Evolutionary conservation across 352 stramenopile genomes (phyloP).

Genomic region (Globisporangium uncinulatum): DNA sequence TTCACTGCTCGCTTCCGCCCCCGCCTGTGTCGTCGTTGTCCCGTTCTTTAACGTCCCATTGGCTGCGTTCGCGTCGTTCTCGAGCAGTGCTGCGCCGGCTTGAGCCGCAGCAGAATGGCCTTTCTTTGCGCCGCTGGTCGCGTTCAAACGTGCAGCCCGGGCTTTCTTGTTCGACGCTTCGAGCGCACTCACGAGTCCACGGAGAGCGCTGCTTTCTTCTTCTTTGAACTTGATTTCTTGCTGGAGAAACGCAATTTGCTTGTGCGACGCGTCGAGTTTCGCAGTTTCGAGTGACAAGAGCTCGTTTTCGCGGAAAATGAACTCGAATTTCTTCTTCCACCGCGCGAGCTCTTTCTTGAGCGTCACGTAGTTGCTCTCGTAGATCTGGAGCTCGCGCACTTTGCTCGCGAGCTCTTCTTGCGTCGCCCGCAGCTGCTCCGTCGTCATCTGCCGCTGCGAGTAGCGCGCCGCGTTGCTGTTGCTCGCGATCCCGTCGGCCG

Average conservation of each 20-base stretch:
- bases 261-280: conserved; percentile 79
- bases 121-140: conserved; percentile 24
- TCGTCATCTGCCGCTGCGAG: conserved; percentile 48
- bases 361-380: conserved; percentile 72
- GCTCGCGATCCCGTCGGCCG: conserved; percentile 15
- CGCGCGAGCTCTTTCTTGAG: conserved; percentile 71
- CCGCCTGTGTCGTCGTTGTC: background rate
- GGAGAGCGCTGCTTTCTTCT: conserved; percentile 67
- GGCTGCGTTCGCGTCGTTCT: conserved; percentile 19
- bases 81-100: conserved; percentile 23
- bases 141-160: conserved; percentile 55
- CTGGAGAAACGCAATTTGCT: conserved; percentile 79
- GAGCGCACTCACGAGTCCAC: conserved; percentile 64
- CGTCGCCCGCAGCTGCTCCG: conserved; percentile 63
- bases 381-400: conserved; percentile 77
- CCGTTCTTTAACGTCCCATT: background rate
- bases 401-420: conserved; percentile 77
- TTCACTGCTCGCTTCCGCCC: conserved; percentile 15
- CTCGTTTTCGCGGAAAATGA: conserved; percentile 84
- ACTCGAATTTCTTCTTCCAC: conserved; percentile 89
- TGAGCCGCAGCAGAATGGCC: conserved; percentile 11
- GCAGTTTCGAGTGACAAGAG: conserved; percentile 76
- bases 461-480: conserved; percentile 67
- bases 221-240: conserved; percentile 86
- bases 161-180: conserved; percentile 82